Evolutionary conservation across 1,284 basidiomycete species (phyloP).

Genomic region (Sporisorium exsertum): DNA sequence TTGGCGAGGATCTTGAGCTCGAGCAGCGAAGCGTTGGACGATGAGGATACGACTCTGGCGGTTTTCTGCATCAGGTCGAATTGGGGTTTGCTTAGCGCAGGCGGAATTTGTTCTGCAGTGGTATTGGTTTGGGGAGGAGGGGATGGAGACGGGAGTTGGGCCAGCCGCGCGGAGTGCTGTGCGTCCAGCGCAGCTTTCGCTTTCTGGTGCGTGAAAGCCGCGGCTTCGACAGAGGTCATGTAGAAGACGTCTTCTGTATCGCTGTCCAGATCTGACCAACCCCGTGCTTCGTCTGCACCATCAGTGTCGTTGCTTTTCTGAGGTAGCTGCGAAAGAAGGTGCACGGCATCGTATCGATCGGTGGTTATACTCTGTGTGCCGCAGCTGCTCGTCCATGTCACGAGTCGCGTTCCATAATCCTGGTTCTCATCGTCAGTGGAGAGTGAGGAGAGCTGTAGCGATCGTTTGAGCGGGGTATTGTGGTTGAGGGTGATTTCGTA

Average conservation of each 20-base stretch:
- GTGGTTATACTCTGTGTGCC: constrained; percentile 1
- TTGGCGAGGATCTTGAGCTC: constrained; percentile 89
- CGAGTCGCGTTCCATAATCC: constrained; percentile 1
- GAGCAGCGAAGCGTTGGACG: constrained; percentile 80
- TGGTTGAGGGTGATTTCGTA: constrained; percentile 33
- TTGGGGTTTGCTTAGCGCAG: constrained; percentile 69
- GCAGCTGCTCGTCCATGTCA: constrained; percentile 27
- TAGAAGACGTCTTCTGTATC: constrained; percentile 42
- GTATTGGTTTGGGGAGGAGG: background rate
- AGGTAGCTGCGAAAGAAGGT: constrained; percentile 22
- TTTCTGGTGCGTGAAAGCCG: constrained; percentile 8
- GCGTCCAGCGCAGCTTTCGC: constrained; percentile 9
- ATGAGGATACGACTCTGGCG: constrained; percentile 76
- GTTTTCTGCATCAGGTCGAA: constrained; percentile 80
- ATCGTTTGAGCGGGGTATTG: constrained; percentile 11
- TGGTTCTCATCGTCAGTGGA: background rate
- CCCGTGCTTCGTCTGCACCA: background rate
- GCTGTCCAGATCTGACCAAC: constrained; percentile 39
- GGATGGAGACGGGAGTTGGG: background rate
- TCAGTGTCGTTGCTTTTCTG: background rate
- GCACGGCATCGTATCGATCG: constrained; percentile 35
- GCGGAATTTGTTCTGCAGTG: background rate
- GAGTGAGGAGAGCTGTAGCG: background rate
- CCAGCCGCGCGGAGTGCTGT: constrained; percentile 9
- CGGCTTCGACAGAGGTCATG: constrained; percentile 23